These are phyloP conservation scores for Boletus bicolor DNA, from an alignment of 768 basidiomycete species.

Conservation along the genomic window DNA sequence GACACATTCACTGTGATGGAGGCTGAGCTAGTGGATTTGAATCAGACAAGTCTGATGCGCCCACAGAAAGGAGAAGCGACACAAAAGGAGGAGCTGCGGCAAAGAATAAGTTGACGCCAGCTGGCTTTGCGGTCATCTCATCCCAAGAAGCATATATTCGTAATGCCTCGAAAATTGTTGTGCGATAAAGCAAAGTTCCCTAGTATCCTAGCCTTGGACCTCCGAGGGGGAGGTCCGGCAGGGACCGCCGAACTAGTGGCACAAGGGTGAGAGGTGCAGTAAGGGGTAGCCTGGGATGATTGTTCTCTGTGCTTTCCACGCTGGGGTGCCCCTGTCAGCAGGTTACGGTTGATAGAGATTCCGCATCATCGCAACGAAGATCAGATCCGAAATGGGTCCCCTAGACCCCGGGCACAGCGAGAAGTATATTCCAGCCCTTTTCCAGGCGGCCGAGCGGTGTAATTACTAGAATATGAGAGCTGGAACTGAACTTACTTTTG, in stretches of 20 bases:
- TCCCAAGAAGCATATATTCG: slow-evolving; percentile 5
- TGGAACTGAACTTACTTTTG: slow-evolving; percentile 2
- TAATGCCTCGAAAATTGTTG: neutral
- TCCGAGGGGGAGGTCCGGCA: slow-evolving; percentile 19
- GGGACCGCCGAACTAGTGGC: slow-evolving; percentile 1
- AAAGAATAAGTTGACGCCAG: neutral
- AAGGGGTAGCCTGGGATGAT: slow-evolving; percentile 19
- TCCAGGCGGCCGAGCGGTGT: slow-evolving; percentile 1
- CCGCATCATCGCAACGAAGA: slow-evolving; percentile 28
- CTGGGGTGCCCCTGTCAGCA: slow-evolving; percentile 27
- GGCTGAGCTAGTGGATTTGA: slow-evolving; percentile 9
- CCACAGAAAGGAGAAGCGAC: neutral
- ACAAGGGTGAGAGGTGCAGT: slow-evolving; percentile 13
- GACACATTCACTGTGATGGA: slow-evolving; percentile 8
- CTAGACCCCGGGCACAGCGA: slow-evolving; percentile 21
- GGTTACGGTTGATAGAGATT: slow-evolving; percentile 10
- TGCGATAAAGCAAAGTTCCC: neutral
- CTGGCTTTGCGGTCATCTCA: neutral
- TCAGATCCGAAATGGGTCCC: slow-evolving; percentile 15
- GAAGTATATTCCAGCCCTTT: neutral
- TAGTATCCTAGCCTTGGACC: slow-evolving; percentile 6
- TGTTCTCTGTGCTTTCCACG: slow-evolving; percentile 27
- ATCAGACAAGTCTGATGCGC: slow-evolving; percentile 21
- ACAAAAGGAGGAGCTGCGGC: neutral
- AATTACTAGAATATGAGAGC: neutral